Evolutionary conservation across 2,329 filamentous ascomycete species (phyloP).

Genomic region (Grosmannia serpens): DNA sequence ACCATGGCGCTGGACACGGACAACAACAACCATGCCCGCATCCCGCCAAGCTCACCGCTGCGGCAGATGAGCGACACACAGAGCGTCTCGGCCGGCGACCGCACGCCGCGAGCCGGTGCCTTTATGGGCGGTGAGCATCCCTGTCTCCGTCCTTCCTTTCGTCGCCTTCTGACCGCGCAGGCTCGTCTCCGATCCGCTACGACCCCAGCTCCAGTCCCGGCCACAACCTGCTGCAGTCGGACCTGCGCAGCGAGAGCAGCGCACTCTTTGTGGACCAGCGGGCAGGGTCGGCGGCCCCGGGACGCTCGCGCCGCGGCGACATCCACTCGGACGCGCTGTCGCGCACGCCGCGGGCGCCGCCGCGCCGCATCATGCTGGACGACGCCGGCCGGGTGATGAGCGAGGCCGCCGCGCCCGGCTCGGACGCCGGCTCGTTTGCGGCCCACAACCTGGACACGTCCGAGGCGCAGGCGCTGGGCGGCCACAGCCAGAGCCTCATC

Average conservation of each 20-base stretch:
- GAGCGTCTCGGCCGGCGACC: constrained; percentile 41
- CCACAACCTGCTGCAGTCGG: constrained; percentile 50
- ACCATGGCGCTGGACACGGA: constrained; percentile 17
- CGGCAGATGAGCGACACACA: constrained; percentile 48
- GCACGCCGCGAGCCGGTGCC: constrained; percentile 58
- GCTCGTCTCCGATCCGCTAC: constrained; percentile 87
- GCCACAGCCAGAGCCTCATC: constrained; percentile 69
- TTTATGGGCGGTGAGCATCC: constrained; percentile 49
- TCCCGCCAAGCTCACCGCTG: constrained; percentile 46
- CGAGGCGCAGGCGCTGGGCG: constrained; percentile 79
- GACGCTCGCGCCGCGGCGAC: constrained; percentile 62
- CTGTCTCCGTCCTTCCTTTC: neutral
- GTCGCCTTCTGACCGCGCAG: constrained; percentile 31
- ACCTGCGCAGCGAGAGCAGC: constrained; percentile 73
- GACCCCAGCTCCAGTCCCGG: constrained; percentile 80
- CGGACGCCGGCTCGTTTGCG: constrained; percentile 49
- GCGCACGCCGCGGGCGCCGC: constrained; percentile 37
- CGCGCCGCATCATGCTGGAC: constrained; percentile 44
- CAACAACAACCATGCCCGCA: constrained; percentile 14
- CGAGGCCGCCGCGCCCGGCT: constrained; percentile 33
- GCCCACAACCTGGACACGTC: constrained; percentile 72
- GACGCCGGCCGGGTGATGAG: constrained; percentile 46
- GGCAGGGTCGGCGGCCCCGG: constrained; percentile 41
- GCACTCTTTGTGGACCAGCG: constrained; percentile 69
- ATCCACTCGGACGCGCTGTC: constrained; percentile 69